Evolutionary conservation across 768 basidiomycete species (phyloP).

Genomic region (Auricularia auricula-judae): DNA sequence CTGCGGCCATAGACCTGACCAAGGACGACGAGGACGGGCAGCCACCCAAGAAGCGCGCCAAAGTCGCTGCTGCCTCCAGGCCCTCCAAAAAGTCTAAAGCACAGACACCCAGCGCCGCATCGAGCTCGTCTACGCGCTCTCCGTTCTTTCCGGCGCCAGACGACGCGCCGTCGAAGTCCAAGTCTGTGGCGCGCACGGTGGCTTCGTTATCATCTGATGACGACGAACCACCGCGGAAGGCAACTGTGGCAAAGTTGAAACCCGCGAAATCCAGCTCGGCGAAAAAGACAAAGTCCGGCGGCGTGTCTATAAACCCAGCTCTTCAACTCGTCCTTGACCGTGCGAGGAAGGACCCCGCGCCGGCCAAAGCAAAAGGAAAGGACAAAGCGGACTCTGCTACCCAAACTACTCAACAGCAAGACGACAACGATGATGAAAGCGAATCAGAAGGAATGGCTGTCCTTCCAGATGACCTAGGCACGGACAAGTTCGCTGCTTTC

Average conservation of each 20-base stretch:
- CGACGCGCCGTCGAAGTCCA: constrained; percentile 11
- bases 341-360: not conserved
- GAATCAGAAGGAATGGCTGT: constrained; percentile 8
- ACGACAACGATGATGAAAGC: constrained; percentile 17
- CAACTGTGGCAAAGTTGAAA: not conserved
- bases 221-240: constrained; percentile 13
- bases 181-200: not conserved
- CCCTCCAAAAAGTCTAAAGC: not conserved
- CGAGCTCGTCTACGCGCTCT: not conserved
- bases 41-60: constrained; percentile 5
- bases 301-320: too few species aligned
- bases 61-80: not conserved
- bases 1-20: constrained; percentile 44
- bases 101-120: not conserved
- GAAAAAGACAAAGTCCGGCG: not conserved
- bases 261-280: not conserved
- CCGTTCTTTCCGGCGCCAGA: constrained; percentile 13
- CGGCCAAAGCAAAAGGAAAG: constrained; percentile 9
- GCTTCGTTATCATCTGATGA: not conserved
- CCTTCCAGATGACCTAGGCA: not conserved
- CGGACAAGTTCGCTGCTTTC: not conserved
- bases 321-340: too few species aligned
- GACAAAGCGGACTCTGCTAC: constrained; percentile 11
- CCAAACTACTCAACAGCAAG: not conserved
- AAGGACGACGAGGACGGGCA: constrained; percentile 21